Evolutionary conservation across 2,329 filamentous ascomycete genomes (phyloP).

Genomic region (Cercospora sojina): DNA sequence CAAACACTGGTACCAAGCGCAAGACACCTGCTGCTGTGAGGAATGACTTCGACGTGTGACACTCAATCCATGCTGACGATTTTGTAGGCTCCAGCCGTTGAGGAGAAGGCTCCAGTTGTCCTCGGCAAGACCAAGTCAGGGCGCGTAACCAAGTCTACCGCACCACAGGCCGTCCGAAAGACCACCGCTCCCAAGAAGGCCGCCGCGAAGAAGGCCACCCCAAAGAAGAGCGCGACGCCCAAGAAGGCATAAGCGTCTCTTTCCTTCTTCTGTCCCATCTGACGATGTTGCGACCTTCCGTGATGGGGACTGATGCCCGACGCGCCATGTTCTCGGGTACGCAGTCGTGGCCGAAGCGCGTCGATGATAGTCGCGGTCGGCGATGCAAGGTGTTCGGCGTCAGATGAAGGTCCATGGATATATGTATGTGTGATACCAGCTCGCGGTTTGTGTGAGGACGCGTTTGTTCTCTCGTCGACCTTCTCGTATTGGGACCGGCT

Average conservation of each 20-base stretch:
- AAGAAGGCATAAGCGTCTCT: constrained; percentile 33
- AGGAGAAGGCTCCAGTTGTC: constrained; percentile 65
- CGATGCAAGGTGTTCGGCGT: constrained; percentile 18
- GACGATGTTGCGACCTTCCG: constrained; percentile 10
- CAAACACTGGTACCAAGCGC: constrained; percentile 48
- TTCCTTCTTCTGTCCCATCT: constrained; percentile 12
- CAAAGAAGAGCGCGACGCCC: constrained; percentile 48
- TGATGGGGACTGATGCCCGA: constrained; percentile 9
- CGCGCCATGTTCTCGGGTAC: constrained; percentile 14
- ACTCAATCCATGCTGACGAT: constrained; percentile 20
- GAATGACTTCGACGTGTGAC: constrained; percentile 3
- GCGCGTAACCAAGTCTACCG: constrained; percentile 71
- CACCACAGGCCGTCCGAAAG: constrained; percentile 48
- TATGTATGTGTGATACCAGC: constrained; percentile 22
- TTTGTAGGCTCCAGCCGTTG: constrained; percentile 61
- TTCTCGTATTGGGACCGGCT: constrained; percentile 11
- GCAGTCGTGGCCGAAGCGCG: not conserved
- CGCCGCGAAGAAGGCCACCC: constrained; percentile 43
- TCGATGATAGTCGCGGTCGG: constrained; percentile 3
- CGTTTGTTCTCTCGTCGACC: constrained; percentile 9
- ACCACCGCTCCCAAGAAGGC: constrained; percentile 42
- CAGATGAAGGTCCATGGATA: constrained; percentile 15
- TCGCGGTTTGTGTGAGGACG: constrained; percentile 7
- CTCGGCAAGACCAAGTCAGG: constrained; percentile 83
- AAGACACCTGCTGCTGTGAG: constrained; percentile 42